Evolutionary conservation across 805 yeast genomes (phyloP).

Genomic region (Priceomyces castillae): DNA sequence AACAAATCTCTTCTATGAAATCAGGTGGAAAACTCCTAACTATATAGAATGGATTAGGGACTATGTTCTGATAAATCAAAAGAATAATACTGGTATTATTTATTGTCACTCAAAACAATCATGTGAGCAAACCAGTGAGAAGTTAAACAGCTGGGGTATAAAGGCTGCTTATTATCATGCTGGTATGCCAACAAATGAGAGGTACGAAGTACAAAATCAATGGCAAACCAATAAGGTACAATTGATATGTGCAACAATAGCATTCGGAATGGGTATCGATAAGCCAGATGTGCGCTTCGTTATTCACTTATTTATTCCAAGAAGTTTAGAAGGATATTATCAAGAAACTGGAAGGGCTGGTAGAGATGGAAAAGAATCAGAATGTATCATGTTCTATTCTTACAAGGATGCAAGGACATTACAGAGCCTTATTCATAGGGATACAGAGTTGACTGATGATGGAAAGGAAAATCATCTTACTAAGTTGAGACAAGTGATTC

Average conservation of each 20-base stretch:
- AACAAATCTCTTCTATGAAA: constrained; percentile 77
- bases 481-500: constrained; percentile 78
- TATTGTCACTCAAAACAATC: constrained; percentile 89
- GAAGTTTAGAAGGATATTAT: constrained; percentile 92
- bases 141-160: constrained; percentile 59
- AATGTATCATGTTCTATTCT: constrained; percentile 79
- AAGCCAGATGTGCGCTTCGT: constrained; percentile 94
- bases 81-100: constrained; percentile 74
- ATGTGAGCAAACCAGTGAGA: constrained; percentile 77
- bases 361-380: constrained; percentile 82
- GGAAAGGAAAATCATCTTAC: constrained; percentile 75
- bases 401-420: constrained; percentile 76
- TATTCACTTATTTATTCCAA: constrained; percentile 81
- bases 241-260: constrained; percentile 94
- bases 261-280: constrained; percentile 99
- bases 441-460: constrained; percentile 57
- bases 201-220: constrained; percentile 63
- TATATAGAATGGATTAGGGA: constrained; percentile 57
- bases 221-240: constrained; percentile 79
- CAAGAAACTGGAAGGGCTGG: constrained; percentile 99
- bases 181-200: constrained; percentile 80
- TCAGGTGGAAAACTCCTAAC: constrained; percentile 60
- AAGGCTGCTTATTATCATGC: constrained; percentile 83
- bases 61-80: constrained; percentile 50
- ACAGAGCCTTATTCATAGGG: constrained; percentile 75